Evolutionary conservation across 2,329 filamentous ascomycete species (phyloP).

Genomic region (Diaporthe citriasiana): DNA sequence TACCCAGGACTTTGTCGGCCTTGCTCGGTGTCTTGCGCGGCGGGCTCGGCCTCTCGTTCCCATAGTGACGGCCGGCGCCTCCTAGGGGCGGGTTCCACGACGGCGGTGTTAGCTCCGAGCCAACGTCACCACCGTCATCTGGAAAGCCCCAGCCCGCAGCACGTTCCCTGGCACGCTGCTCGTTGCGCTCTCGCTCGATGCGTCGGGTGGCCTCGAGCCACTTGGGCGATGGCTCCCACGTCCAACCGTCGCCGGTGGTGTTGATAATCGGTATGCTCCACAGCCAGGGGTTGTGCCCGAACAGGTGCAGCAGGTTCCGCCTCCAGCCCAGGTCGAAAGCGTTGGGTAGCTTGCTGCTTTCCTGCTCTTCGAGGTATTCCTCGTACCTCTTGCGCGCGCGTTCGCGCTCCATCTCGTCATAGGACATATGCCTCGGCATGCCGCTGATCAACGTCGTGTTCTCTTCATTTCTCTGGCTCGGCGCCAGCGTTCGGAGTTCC

Average conservation of each 20-base stretch:
- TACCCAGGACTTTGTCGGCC: conserved; percentile 70
- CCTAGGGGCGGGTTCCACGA: conserved; percentile 48
- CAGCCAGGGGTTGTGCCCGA: conserved; percentile 79
- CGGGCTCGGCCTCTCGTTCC: conserved; percentile 25
- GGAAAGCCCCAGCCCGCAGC: conserved; percentile 75
- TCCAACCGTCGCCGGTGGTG: conserved; percentile 93
- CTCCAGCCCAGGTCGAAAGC: conserved; percentile 92
- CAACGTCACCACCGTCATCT: conserved; percentile 47
- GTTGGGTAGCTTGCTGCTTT: conserved; percentile 88
- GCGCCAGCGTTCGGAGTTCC: conserved; percentile 56
- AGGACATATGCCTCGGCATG: conserved; percentile 63
- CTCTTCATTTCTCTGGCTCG: conserved; percentile 39
- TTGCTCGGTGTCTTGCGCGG: conserved; percentile 64
- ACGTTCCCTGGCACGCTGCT: conserved; percentile 74
- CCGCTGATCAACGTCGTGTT: conserved; percentile 42
- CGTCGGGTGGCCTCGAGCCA: conserved; percentile 81
- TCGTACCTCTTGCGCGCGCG: conserved; percentile 70
- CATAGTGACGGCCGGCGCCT: conserved; percentile 52
- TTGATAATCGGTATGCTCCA: conserved; percentile 88
- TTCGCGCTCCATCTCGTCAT: conserved; percentile 68
- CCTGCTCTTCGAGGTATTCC: conserved; percentile 89
- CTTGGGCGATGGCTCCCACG: conserved; percentile 86
- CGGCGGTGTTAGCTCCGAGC: conserved; percentile 40
- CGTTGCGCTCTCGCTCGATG: conserved; percentile 69
- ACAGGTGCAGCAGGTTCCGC: conserved; percentile 84